These are phyloP conservation scores for Rehmannia glutinosa DNA, from an alignment of 257 asterid species.

Conservation along the genomic window DNA sequence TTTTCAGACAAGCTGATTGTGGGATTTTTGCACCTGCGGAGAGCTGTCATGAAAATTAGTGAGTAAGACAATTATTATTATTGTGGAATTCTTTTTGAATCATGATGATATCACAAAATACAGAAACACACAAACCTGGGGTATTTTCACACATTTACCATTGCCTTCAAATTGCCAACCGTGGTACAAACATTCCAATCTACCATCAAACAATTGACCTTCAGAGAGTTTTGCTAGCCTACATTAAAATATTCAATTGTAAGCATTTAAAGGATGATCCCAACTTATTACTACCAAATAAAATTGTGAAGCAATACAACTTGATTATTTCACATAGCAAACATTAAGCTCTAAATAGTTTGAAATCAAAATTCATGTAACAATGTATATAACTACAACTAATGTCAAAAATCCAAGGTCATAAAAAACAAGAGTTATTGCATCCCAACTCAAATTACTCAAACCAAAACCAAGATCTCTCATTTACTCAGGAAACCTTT, in stretches of 20 bases:
- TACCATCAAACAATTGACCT: conserved; percentile 80
- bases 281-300: neutral
- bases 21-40: conserved; percentile 73
- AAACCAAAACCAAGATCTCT: too few relatives aligned
- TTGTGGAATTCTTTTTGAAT: neutral
- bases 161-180: conserved; percentile 95
- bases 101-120: neutral
- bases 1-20: conserved; percentile 69
- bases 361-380: too few relatives aligned
- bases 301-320: neutral
- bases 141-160: conserved; percentile 89
- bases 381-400: too few relatives aligned
- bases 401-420: too few relatives aligned
- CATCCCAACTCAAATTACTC: too few relatives aligned
- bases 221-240: conserved; percentile 96
- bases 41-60: conserved; percentile 41
- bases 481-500: too few relatives aligned
- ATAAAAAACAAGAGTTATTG: too few relatives aligned
- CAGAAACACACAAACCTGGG: conserved; percentile 61
- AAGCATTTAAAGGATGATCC: neutral
- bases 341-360: too few relatives aligned
- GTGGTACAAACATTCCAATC: conserved; percentile 84
- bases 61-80: neutral
- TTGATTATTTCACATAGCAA: too few relatives aligned
- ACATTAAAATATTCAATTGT: neutral